phyloP scores from a whole-genome alignment of 164 flowering plant species.

The Aristolochia fimbriata region DNA sequence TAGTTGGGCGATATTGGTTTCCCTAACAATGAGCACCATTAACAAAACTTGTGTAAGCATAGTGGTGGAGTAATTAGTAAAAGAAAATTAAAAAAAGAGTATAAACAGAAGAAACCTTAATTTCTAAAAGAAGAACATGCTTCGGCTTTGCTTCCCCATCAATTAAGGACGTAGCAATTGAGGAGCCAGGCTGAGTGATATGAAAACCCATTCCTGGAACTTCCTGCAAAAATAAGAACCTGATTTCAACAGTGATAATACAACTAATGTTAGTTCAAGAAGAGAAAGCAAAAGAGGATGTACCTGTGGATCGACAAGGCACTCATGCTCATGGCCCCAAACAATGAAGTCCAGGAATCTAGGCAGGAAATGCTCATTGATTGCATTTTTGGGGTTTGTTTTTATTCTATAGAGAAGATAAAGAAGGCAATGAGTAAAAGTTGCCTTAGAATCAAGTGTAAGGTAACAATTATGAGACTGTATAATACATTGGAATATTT shows the following conservation, averaged over 20 bases:
- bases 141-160: constrained; percentile 99
- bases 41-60: not conserved
- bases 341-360: constrained; percentile 90
- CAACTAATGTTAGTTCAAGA: constrained; percentile 4
- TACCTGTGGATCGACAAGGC: constrained; percentile 96
- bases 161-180: constrained; percentile 94
- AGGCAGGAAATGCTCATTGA: constrained; percentile 94
- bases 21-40: constrained; percentile 38
- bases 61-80: not conserved
- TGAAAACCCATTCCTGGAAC: constrained; percentile 99
- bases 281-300: not conserved
- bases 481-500: too few species aligned
- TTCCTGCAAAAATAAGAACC: constrained; percentile 43
- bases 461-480: too few species aligned
- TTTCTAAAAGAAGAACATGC: constrained; percentile 92
- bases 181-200: constrained; percentile 97
- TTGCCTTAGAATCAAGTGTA: too few species aligned
- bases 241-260: constrained; percentile 4
- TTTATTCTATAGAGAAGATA: constrained; percentile 56
- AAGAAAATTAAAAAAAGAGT: not conserved
- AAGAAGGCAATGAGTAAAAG: not conserved
- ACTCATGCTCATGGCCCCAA: constrained; percentile 99
- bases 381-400: constrained; percentile 94
- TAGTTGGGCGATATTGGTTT: constrained; percentile 93
- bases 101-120: constrained; percentile 51